Evolutionary conservation across 257 asterid species (phyloP), one percentile per base, ranked within the genome.

Genomic region (Ilex asprella): DNA sequence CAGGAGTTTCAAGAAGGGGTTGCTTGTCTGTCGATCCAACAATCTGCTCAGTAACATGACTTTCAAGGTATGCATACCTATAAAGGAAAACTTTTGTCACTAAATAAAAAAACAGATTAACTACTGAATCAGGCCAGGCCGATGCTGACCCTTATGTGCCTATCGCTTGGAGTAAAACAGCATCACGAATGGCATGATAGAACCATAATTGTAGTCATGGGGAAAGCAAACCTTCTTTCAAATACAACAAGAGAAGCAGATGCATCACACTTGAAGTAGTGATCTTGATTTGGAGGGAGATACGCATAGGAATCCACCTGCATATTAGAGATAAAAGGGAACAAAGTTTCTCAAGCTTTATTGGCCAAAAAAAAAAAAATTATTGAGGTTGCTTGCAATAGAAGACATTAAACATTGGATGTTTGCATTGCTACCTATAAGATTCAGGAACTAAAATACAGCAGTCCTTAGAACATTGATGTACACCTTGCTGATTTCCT

Each of bases 251-350:
- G 83, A 46, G 85, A 78, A 62, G 95, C 85, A 29, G 94, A 56
- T 43, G 83, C 78, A 75, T 81, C 86, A n/a, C 87, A 76, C 41
- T 75, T 75, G 65, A 89, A 62, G 10, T 75, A 57, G 71, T 87
- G 96, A 39, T 77, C 76, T 11, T 69, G 70, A 73, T 85, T 85
- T 41, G 97, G 96, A 67, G 97, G 99, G 64, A 93, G 80, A 76
- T 89, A 93, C 63, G 92, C 96, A 70, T 85, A 93, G 5, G 92
- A 89, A 72, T 87, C 97, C 82, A 87, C 97, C 99, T 35, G 8
- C 41, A 35, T 35, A 35, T 35, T 35, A 8, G 8, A 35, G 5
- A 35, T 35, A 35, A 35, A 35, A 35, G 8, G 41, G 5, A 35
- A 8, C 41, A 35, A 3, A 35, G 41, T 35, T 35, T 35, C 41